Percentiles rank a stretch among this genome's conserved stretches.
phyloP scores from a whole-genome alignment of 805 yeast species.

The Candida hungchunana region DNA sequence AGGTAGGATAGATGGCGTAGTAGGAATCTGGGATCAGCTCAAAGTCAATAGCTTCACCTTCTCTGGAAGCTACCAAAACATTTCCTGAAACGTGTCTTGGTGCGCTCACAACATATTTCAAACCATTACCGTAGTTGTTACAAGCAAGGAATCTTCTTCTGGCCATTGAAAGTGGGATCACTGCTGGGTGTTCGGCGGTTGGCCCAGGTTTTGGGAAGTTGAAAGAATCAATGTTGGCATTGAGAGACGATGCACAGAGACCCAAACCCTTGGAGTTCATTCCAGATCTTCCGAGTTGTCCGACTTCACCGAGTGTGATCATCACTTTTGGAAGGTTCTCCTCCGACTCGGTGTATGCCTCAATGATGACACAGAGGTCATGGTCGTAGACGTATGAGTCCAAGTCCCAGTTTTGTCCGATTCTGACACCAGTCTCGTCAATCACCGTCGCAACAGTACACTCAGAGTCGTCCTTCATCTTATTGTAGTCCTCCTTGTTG shows the following conservation, averaged over 20 bases:
- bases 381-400: conserved; percentile 13
- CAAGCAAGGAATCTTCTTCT: conserved; percentile 16
- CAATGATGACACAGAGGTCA: conserved; percentile 11
- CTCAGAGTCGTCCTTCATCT: conserved; percentile 14
- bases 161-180: conserved; percentile 13
- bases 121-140: conserved; percentile 13
- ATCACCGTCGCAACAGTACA: conserved; percentile 16
- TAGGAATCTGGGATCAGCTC: conserved; percentile 15
- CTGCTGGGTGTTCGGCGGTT: conserved; percentile 6
- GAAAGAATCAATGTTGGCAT: conserved; percentile 13
- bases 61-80: conserved; percentile 12
- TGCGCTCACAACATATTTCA: conserved; percentile 14
- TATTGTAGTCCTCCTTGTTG: conserved; percentile 8
- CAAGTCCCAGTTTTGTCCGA: conserved; percentile 17
- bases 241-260: conserved; percentile 14
- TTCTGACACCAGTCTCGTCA: conserved; percentile 15
- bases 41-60: conserved; percentile 14
- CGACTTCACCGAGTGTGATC: conserved; percentile 16
- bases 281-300: conserved; percentile 17
- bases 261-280: conserved; percentile 17
- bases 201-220: conserved; percentile 11
- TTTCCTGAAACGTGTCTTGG: conserved; percentile 17
- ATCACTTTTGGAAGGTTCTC: conserved; percentile 13
- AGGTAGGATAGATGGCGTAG: conserved; percentile 13
- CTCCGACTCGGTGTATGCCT: conserved; percentile 13